Base-by-base conservation (phyloP, 495 filamentous ascomycete species). In the Stereocaulon alpinum region DNA sequence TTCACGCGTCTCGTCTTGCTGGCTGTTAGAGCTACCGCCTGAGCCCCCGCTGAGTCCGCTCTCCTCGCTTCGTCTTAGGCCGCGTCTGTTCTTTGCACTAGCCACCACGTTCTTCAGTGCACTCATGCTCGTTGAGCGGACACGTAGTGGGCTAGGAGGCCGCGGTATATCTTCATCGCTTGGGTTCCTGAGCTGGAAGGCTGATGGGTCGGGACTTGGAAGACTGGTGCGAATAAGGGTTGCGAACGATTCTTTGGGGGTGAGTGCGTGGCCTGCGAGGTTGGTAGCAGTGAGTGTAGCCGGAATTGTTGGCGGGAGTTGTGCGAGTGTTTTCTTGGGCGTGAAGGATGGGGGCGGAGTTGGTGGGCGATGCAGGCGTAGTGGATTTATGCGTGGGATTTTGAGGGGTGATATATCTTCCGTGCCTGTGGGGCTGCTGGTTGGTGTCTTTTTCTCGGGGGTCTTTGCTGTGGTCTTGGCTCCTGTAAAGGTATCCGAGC, bases 41-140 rank as follows among this genome's bases (percentile, higher is more conserved):
- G 18, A 27, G 12, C 45, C 2, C 6, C 4, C 22, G 22, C 15
- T 4, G 29, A 50, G 1, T 24, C 47, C 30, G 17, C 47, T 50
- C 11, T 14, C 24, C 14, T 50, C 47, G 29, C 24, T 30, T 29
- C 5, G 30, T 24, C 27, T 50, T 32, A 0, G 34, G 17, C 3
- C 29, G 4, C 56, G 45, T 20, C 56, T 14, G 10, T 15, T 51
- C 18, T 41, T 58, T 9, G 62, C 62, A 14, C 40, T 57, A 14
- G 45, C 27, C 20, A 63, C 62, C 1, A 50, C 62, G 1, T 40
- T 54, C 44, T 56, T 55, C 14, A 63, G 10, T 17, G 40, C 54
- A 40, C 62, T 40, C 22, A 63, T 27, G n/a, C 55, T 59, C 24
- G 15, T 3, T 32, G 56, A 30, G 17, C 49, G 29, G 3, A 27